Evolutionary conservation across 495 filamentous ascomycete genomes (phyloP).

Genomic region (Aspergillus bridgeri): DNA sequence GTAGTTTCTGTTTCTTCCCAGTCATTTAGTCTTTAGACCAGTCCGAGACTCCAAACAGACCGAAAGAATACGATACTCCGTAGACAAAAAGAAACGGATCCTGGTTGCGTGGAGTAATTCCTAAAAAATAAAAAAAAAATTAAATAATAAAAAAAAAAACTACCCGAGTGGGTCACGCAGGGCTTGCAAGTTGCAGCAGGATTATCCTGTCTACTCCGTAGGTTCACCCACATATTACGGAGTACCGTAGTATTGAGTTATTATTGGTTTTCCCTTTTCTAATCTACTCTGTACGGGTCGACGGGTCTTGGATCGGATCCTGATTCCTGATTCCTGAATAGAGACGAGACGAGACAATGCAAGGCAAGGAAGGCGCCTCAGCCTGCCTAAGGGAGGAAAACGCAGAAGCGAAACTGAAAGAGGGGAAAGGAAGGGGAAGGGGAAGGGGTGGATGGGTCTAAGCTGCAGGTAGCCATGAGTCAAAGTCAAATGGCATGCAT

Average conservation of each 20-base stretch:
- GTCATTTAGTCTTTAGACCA: background rate
- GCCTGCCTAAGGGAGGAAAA: background rate
- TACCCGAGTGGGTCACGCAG: background rate
- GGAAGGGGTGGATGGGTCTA: background rate
- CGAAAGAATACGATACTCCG: too few species aligned
- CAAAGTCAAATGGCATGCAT: slow-evolving; percentile 23
- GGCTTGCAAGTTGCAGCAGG: background rate
- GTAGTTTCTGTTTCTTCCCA: background rate
- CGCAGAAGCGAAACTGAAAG: too few species aligned
- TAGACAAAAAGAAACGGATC: too few species aligned
- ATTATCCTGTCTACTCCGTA: background rate
- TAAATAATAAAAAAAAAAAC: background rate
- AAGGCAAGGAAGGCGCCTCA: background rate
- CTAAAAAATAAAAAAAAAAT: background rate
- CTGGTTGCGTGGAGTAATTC: background rate
- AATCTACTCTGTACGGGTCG: background rate
- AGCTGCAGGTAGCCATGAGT: slow-evolving; percentile 22
- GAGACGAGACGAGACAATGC: background rate
- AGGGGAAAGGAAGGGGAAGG: background rate
- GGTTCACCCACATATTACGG: too few species aligned
- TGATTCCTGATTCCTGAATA: background rate
- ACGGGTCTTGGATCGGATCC: background rate
- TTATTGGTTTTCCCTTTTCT: background rate
- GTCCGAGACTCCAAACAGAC: too few species aligned
- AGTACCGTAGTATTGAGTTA: too few species aligned